phyloP scores from a whole-genome alignment of 345 rosid genomes.

The Camelina laxa region DNA sequence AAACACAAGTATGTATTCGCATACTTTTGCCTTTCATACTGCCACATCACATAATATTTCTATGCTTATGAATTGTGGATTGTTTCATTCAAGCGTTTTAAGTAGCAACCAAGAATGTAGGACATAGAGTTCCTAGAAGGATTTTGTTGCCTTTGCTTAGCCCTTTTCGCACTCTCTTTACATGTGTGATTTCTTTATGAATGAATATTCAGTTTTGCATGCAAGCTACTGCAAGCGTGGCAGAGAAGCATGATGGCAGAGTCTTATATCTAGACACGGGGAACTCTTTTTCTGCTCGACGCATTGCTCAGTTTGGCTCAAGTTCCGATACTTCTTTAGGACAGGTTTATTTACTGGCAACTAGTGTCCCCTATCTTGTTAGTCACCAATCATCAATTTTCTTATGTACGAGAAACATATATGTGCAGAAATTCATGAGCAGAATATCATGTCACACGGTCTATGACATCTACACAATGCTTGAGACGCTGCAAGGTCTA shows the following conservation, averaged over 20 bases:
- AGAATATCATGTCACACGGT: constrained; percentile 63
- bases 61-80: constrained; percentile 3
- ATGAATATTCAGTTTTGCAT: constrained; percentile 61
- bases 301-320: constrained; percentile 53
- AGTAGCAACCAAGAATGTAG: not conserved
- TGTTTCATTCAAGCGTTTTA: not conserved
- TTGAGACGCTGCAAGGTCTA: constrained; percentile 63
- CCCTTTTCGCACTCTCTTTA: constrained; percentile 7
- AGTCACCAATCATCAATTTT: not conserved
- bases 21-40: not conserved
- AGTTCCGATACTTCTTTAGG: constrained; percentile 41
- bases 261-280: constrained; percentile 77
- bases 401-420: constrained; percentile 35
- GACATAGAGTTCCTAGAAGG: constrained; percentile 5
- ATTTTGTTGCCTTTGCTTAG: not conserved
- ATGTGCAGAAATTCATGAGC: constrained; percentile 59
- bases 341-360: constrained; percentile 46
- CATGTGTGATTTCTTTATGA: constrained; percentile 23
- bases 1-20: constrained; percentile 68
- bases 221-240: constrained; percentile 61
- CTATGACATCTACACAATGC: constrained; percentile 72
- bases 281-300: constrained; percentile 78
- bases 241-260: constrained; percentile 50
- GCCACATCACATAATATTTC: not conserved
- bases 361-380: not conserved